Evolutionary conservation across 179 eudicot species (phyloP).

Genomic region (Silene coronaria): DNA sequence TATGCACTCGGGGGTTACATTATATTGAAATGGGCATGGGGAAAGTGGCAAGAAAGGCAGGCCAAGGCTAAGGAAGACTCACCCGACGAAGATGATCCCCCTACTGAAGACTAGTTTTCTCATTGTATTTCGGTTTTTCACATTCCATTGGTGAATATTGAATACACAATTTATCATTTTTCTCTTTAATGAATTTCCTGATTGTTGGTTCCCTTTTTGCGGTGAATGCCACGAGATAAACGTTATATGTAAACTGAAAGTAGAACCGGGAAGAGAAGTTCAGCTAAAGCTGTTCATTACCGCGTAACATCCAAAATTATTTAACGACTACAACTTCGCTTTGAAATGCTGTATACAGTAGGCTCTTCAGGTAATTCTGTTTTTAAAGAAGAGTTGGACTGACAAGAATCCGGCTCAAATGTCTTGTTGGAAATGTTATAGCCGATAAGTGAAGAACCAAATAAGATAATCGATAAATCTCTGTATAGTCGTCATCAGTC

Average conservation of each 20-base stretch:
- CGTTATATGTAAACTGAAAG: background rate
- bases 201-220: background rate
- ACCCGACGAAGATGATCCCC: conserved; percentile 26
- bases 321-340: too few relatives aligned
- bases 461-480: too few relatives aligned
- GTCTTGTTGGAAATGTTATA: too few relatives aligned
- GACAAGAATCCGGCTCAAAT: too few relatives aligned
- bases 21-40: conserved; percentile 39
- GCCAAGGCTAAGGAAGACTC: conserved; percentile 21
- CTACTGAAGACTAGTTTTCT: conserved; percentile 20
- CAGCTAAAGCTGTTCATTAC: background rate
- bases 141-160: background rate
- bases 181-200: background rate
- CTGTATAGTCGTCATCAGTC: too few relatives aligned
- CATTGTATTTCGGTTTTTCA: background rate
- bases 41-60: conserved; percentile 43
- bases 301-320: too few relatives aligned
- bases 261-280: background rate
- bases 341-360: too few relatives aligned
- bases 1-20: conserved; percentile 45
- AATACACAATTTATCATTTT: background rate
- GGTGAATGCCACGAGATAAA: background rate
- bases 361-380: too few relatives aligned
- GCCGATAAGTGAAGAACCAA: too few relatives aligned
- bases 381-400: too few relatives aligned